A percentile compares a stretch with the other conserved stretches of the same genome.
Conservation (phyloP, 1,284 basidiomycete species). For the Ganoderma multipileum region DNA sequence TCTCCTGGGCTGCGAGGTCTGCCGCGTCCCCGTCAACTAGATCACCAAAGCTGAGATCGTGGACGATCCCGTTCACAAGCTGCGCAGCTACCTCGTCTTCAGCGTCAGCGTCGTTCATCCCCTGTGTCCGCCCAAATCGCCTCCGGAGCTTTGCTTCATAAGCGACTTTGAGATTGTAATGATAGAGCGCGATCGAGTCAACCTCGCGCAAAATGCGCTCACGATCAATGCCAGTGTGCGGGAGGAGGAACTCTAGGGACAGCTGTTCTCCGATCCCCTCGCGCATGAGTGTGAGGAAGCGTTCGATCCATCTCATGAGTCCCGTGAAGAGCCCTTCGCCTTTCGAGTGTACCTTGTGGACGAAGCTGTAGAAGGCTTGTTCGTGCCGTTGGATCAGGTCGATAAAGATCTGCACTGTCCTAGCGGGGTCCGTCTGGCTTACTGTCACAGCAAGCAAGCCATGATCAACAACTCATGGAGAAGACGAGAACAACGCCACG, state of each 20-base stretch:
- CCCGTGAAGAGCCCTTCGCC: slow-evolving; percentile 94
- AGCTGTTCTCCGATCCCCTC: slow-evolving; percentile 82
- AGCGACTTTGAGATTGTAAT: slow-evolving; percentile 90
- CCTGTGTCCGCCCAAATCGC: slow-evolving; percentile 73
- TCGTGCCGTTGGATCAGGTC: slow-evolving; percentile 95
- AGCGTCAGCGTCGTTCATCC: slow-evolving; percentile 58
- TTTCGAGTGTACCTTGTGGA: slow-evolving; percentile 98
- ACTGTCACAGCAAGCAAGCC: slow-evolving; percentile 50
- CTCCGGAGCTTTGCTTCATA: slow-evolving; percentile 89
- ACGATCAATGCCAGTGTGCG: slow-evolving; percentile 79
- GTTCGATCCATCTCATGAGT: slow-evolving; percentile 97
- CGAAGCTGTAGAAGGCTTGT: slow-evolving; percentile 95
- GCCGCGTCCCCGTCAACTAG: slow-evolving; percentile 78
- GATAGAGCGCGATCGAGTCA: slow-evolving; percentile 87
- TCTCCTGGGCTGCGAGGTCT: slow-evolving; percentile 81
- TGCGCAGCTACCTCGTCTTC: slow-evolving; percentile 83
- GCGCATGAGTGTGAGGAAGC: slow-evolving; percentile 92
- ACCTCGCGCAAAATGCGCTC: slow-evolving; percentile 82
- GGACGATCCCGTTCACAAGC: slow-evolving; percentile 80
- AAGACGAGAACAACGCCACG: background rate
- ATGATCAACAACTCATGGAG: background rate
- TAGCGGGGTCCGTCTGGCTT: slow-evolving; percentile 83
- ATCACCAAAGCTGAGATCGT: slow-evolving; percentile 82
- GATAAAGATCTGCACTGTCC: slow-evolving; percentile 93
- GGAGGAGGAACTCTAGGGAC: slow-evolving; percentile 88